A percentile compares a stretch with the other conserved stretches of the same genome.
Evolutionary conservation across 805 yeast species (phyloP).

Genomic region (Clavispora carvajalis): DNA sequence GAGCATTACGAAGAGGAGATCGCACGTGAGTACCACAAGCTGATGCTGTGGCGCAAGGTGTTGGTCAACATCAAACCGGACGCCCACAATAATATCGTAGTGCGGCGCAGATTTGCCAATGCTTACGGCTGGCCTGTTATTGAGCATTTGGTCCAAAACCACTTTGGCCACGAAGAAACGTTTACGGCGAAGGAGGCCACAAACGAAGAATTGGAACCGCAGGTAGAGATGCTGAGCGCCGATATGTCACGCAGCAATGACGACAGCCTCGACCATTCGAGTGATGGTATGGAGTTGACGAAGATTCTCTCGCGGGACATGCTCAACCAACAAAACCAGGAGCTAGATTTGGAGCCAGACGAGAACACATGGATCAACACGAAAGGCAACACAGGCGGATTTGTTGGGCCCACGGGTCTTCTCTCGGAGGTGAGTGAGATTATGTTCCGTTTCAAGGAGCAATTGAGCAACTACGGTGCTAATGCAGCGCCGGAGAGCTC

Average conservation of each 20-base stretch:
- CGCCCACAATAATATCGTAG: constrained; percentile 91
- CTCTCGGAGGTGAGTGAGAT: constrained; percentile 59
- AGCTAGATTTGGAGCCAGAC: constrained; percentile 24
- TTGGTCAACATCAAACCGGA: constrained; percentile 82
- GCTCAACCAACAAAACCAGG: constrained; percentile 31
- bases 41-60: constrained; percentile 87
- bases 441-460: constrained; percentile 42
- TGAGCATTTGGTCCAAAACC: constrained; percentile 70
- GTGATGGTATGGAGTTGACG: constrained; percentile 13
- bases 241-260: not conserved
- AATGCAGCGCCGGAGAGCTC: constrained; percentile 2
- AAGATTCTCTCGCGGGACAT: constrained; percentile 29
- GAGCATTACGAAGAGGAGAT: constrained; percentile 65
- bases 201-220: not conserved
- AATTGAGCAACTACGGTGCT: constrained; percentile 4
- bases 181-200: constrained; percentile 5
- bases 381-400: constrained; percentile 33
- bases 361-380: constrained; percentile 50
- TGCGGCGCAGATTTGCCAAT: constrained; percentile 81
- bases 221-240: not conserved
- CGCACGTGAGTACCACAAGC: constrained; percentile 83
- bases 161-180: constrained; percentile 37
- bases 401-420: constrained; percentile 71
- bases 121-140: constrained; percentile 94
- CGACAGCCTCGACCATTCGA: constrained; percentile 2